Evolutionary conservation across 2,329 filamentous ascomycete genomes (phyloP), one percentile per base, ranked within the genome.

Genomic region (Fusarium annulatum): DNA sequence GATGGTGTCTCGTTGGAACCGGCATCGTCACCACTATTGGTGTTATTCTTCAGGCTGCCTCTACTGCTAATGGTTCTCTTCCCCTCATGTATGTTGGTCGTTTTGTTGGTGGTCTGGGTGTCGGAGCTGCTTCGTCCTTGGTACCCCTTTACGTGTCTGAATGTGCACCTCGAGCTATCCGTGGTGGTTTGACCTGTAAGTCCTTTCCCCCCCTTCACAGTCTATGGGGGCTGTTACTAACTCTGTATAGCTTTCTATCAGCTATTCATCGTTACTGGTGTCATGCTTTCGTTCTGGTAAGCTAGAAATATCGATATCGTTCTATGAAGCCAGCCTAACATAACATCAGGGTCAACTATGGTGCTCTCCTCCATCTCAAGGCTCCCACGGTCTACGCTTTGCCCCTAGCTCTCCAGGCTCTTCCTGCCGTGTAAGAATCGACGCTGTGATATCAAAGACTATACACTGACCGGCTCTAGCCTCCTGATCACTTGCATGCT

Each of bases 21-120:
- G 90, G 90, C 34, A 45, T 86, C 3, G 77, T 93, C 42, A 89
- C 90, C 34, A 86, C 87, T 33, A 62, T 91, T 16, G 92, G 92
- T 48, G 89, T 91, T 55, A 79, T 92, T 57, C 86, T 94, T 76
- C 92, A 94, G 81, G 86, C 89, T 55, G 84, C 86, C 12, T 88
- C 90, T n/a, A 85, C 84, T 4, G 76, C 75, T 18, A 63, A 79
- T 7, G 91, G 91, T 9, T 85, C 88, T 53, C 81, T 93, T 41
- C 83, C 87, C 18, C 84, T 86, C 74, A 91, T 94, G 84, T 94
- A 92, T 76, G 84, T 92, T 69, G 92, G 91, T 53, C 86, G 92
- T 78, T 89, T 88, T 56, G 73, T 87, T 28, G 81, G 84, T 33
- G 86, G 86, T 15, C 74, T 88, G 10, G 86, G 86, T 7, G 85